Evolutionary conservation across 2,329 filamentous ascomycete genomes (phyloP).

Genomic region (Verticillium dahliae): DNA sequence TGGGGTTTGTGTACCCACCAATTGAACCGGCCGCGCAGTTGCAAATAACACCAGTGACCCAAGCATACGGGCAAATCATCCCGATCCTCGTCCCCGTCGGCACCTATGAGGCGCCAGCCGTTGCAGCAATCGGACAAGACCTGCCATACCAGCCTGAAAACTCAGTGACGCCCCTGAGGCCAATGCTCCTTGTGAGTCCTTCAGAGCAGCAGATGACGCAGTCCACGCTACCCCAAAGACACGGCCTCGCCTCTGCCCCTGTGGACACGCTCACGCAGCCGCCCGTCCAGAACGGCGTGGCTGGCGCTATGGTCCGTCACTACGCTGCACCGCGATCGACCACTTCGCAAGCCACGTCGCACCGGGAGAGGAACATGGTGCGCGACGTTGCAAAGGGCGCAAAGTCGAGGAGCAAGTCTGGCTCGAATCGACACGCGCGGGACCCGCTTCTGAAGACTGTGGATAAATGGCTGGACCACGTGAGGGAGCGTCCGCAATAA

Average conservation of each 20-base stretch:
- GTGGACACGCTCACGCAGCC: not conserved
- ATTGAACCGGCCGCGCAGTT: not conserved
- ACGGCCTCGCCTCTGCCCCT: too few species aligned
- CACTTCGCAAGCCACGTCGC: not conserved
- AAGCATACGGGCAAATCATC: not conserved
- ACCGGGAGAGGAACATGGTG: not conserved
- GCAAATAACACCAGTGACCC: not conserved
- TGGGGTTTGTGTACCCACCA: not conserved
- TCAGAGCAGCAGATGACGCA: too few species aligned
- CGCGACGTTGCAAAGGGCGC: not conserved
- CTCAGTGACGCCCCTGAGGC: too few species aligned
- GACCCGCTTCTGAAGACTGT: not conserved
- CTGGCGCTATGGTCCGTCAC: not conserved
- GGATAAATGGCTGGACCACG: not conserved
- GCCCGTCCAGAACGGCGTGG: not conserved
- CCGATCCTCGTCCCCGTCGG: not conserved
- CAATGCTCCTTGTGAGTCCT: too few species aligned
- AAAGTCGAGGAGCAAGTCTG: not conserved
- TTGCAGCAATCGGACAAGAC: too few species aligned
- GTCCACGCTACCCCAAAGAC: too few species aligned
- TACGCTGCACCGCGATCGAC: not conserved
- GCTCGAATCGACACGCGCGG: not conserved
- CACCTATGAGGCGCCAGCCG: not conserved
- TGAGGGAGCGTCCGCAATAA: not conserved
- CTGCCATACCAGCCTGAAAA: too few species aligned